phyloP scores from a whole-genome alignment of 164 flowering plant genomes.

The Nelumbo lutea region DNA sequence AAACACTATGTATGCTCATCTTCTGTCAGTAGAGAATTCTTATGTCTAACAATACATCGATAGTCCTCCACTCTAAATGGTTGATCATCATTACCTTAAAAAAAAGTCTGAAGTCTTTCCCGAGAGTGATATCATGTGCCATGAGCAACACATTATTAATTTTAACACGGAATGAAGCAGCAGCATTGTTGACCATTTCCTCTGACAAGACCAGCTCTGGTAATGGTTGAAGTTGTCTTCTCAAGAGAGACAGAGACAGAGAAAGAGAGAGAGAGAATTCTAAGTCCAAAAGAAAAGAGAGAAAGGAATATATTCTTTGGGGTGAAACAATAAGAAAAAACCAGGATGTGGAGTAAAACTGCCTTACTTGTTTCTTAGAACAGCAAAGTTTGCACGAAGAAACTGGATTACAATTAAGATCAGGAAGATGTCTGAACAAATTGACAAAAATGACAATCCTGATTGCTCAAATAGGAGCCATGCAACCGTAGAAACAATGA shows the following conservation, averaged over 20 bases:
- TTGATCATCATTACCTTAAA: constrained; percentile 51
- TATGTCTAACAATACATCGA: not conserved
- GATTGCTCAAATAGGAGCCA: constrained; percentile 81
- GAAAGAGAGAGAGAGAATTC: not conserved
- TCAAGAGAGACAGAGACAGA: constrained; percentile 3
- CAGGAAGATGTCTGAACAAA: constrained; percentile 80
- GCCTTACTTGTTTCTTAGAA: constrained; percentile 49
- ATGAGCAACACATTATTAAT: constrained; percentile 70
- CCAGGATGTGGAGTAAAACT: not conserved
- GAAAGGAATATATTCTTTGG: not conserved
- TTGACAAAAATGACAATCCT: constrained; percentile 68
- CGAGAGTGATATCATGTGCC: constrained; percentile 95
- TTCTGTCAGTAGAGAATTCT: not conserved
- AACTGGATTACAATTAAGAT: constrained; percentile 58
- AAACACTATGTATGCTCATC: not conserved
- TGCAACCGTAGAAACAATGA: constrained; percentile 66
- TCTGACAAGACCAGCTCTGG: constrained; percentile 85
- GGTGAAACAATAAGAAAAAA: not conserved
- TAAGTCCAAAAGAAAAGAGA: not conserved
- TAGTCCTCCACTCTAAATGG: not conserved
- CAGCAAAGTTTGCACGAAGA: constrained; percentile 70
- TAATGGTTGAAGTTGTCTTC: constrained; percentile 60
- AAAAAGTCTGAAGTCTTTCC: constrained; percentile 82
- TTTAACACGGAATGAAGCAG: constrained; percentile 87
- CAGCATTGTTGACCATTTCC: constrained; percentile 86